A percentile compares a stretch with the other conserved stretches of the same genome.
phyloP scores from a whole-genome alignment of 768 basidiomycete species.

The Hericium rajendrae region DNA sequence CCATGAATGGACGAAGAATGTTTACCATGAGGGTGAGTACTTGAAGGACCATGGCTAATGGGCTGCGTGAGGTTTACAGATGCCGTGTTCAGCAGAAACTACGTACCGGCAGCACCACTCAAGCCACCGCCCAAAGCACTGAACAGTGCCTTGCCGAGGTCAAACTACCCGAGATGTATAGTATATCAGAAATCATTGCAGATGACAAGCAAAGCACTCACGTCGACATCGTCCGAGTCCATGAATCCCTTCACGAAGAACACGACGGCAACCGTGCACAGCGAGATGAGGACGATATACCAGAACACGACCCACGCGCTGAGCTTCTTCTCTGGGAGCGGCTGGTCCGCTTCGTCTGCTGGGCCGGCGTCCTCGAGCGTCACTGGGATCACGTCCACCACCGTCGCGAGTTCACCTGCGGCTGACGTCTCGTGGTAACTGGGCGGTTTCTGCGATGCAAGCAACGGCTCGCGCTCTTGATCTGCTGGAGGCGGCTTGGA shows the following conservation, averaged over 20 bases:
- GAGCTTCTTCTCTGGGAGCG: constrained; percentile 13
- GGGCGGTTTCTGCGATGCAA: background rate
- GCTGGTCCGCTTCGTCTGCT: background rate
- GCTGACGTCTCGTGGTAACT: background rate
- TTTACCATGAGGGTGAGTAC: constrained; percentile 75
- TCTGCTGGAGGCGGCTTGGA: background rate
- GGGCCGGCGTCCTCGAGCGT: background rate
- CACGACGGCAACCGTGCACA: constrained; percentile 30
- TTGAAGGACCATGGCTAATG: constrained; percentile 84
- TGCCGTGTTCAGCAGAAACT: background rate
- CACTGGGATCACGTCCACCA: background rate
- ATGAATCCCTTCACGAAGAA: constrained; percentile 64
- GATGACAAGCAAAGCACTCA: constrained; percentile 24
- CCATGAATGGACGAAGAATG: background rate
- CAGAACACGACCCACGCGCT: constrained; percentile 21
- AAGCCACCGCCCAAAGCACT: constrained; percentile 84
- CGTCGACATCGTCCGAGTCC: constrained; percentile 57
- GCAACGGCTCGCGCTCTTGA: background rate
- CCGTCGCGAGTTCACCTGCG: background rate
- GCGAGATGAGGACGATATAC: constrained; percentile 26
- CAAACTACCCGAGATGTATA: constrained; percentile 48
- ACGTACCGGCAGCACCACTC: constrained; percentile 73
- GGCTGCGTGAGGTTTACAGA: background rate
- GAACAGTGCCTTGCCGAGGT: constrained; percentile 65
- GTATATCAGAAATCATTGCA: background rate